These are phyloP conservation scores for Calocybe indica DNA, from an alignment of 768 basidiomycete species.

Conservation along the genomic window DNA sequence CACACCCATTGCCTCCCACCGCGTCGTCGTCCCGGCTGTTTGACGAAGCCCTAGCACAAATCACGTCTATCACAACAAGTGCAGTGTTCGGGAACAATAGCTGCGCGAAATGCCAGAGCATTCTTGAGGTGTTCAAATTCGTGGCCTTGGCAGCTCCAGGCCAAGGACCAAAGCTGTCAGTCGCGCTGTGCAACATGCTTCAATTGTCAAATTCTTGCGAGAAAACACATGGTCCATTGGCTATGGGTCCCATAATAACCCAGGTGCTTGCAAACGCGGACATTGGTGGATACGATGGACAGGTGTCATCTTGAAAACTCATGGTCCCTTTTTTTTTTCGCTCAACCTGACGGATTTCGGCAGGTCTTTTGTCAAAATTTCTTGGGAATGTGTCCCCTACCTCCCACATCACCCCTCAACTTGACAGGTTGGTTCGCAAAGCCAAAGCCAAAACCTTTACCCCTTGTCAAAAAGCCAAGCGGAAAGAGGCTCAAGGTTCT, in stretches of 20 bases:
- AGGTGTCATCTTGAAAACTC: slow-evolving; percentile 31
- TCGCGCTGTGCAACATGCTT: slow-evolving; percentile 57
- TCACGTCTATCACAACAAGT: slow-evolving; percentile 48
- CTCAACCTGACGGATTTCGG: too few relatives aligned
- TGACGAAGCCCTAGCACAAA: slow-evolving; percentile 47
- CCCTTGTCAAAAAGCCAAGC: slow-evolving; percentile 49
- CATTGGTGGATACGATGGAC: slow-evolving; percentile 68
- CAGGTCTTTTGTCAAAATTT: slow-evolving; percentile 60
- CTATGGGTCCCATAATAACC: slow-evolving; percentile 55
- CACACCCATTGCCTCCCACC: slow-evolving; percentile 57
- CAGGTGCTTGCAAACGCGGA: slow-evolving; percentile 71
- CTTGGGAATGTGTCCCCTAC: slow-evolving; percentile 46
- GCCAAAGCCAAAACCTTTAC: slow-evolving; percentile 67
- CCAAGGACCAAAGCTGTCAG: slow-evolving; percentile 49
- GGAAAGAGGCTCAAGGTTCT: slow-evolving; percentile 66
- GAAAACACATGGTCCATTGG: slow-evolving; percentile 37
- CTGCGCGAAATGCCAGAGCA: slow-evolving; percentile 57
- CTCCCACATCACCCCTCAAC: slow-evolving; percentile 55
- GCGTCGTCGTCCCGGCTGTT: slow-evolving; percentile 43
- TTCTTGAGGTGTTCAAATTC: slow-evolving; percentile 60
- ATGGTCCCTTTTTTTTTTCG: too few relatives aligned
- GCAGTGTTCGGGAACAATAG: slow-evolving; percentile 45
- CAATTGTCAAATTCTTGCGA: slow-evolving; percentile 47
- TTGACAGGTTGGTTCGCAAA: slow-evolving; percentile 68
- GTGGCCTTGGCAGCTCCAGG: slow-evolving; percentile 58